Percentiles rank a stretch among this genome's conserved stretches.
These are phyloP conservation scores for Forsythia suspensa DNA, from an alignment of 257 asterid species.

Conservation along the genomic window DNA sequence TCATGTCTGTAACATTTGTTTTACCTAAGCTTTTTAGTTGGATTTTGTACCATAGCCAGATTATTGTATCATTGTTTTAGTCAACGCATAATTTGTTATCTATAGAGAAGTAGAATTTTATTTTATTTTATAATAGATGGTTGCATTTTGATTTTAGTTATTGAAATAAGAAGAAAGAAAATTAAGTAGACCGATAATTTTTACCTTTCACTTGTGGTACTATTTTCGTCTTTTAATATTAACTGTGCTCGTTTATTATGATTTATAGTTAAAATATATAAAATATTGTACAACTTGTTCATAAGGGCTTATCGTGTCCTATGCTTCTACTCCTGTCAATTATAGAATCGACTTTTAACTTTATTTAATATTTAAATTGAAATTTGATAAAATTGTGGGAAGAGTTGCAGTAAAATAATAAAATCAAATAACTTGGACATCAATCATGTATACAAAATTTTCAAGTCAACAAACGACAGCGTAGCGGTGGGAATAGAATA, in stretches of 20 bases:
- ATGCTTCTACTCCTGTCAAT: no score
- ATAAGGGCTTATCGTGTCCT: no score
- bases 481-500: neutral
- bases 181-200: no score
- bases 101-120: neutral
- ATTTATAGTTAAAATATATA: no score
- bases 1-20: conserved; percentile 26
- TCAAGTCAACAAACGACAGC: conserved; percentile 10
- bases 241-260: no score
- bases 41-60: conserved; percentile 1
- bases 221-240: no score
- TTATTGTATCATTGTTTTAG: conserved; percentile 11
- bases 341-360: no score
- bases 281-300: no score
- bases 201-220: no score
- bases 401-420: neutral
- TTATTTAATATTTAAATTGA: neutral
- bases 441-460: neutral
- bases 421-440: neutral
- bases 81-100: neutral
- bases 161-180: no score
- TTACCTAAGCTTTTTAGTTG: conserved; percentile 17
- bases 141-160: no score
- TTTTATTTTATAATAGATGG: no score
- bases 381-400: neutral